Base-by-base conservation (phyloP, 768 basidiomycete species). In the Kwoniella bestiolae region DNA sequence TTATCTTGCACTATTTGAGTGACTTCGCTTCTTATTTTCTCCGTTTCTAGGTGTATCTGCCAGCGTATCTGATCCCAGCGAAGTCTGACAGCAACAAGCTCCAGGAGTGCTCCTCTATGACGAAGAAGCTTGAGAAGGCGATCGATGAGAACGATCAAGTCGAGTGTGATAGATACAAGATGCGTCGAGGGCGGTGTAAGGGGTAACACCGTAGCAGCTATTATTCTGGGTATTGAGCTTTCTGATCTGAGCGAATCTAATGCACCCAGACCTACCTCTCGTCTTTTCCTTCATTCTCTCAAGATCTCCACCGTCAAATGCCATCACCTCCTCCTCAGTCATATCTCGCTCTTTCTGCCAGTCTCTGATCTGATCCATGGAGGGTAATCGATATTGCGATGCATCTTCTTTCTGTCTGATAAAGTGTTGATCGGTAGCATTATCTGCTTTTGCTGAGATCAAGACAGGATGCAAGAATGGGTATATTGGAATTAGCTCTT, bases 291-390 rank as follows among this genome's bases (percentile, higher is more conserved):
- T 78, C 56, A 78, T 78, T 5, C 74, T 56, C 3, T 59, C 74
- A 5, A 78, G 67, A 47, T 78, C 76, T 7, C 76, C 76, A 23
- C 72, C 74, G 45, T 78, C 76, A 60, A 78, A 78, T 1, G 56
- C 63, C 28, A 75, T 32, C 2, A 78, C 71, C 35, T 78, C 74
- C 25, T 73, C 74, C 46, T 78, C 76, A 7, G 75, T 53, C 12
- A 34, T 55, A 31, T 73, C 68, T 45, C 76, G 41, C 21, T 78
- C 72, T 5, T 44, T 21, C 61, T 75, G 74, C 71, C 74, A 73
- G 41, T 41, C 12, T 14, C 56, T 41, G 5, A 75, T 38, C 34
- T 66, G 34, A 4, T 53, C 38, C 4, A 21, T 11, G 5, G 41
- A 26, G 5, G 71, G 73, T n/a, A 74, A 50, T 14, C 23, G 47